Conservation (phyloP, 257 asterid genomes). For the Fraxinus pennsylvanica region DNA sequence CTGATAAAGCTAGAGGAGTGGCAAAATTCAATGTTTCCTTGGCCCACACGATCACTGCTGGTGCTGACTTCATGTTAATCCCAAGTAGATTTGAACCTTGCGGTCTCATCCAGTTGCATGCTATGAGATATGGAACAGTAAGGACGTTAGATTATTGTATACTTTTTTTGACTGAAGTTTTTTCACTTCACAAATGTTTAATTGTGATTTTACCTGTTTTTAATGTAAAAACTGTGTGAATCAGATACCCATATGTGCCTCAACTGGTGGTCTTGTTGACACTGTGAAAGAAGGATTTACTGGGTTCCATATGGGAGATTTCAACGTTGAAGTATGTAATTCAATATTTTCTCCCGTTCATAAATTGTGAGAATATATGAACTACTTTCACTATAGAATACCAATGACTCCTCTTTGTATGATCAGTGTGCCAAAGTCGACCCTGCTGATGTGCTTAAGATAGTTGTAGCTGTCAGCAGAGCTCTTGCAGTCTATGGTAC, state of each 20-base stretch:
- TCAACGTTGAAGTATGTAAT: slow-evolving; percentile 66
- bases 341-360: not conserved
- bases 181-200: not conserved
- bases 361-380: too few relatives aligned
- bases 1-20: slow-evolving; percentile 87
- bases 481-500: slow-evolving; percentile 68
- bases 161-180: not conserved
- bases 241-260: slow-evolving; percentile 84
- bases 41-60: slow-evolving; percentile 89
- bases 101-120: slow-evolving; percentile 96
- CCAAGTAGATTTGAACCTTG: slow-evolving; percentile 99
- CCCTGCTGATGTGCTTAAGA: slow-evolving; percentile 70
- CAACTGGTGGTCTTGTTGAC: slow-evolving; percentile 97
- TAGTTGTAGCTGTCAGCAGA: slow-evolving; percentile 53
- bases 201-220: not conserved
- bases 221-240: slow-evolving; percentile 19
- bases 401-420: slow-evolving; percentile 13
- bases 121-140: slow-evolving; percentile 99
- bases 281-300: slow-evolving; percentile 88
- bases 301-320: slow-evolving; percentile 97
- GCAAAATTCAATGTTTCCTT: slow-evolving; percentile 83
- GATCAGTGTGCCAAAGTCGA: slow-evolving; percentile 74
- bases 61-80: slow-evolving; percentile 80
- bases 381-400: not conserved
- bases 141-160: slow-evolving; percentile 25